These are phyloP conservation scores for Prinsepia uniflora DNA, from an alignment of 306 rosid species.

Conservation along the genomic window DNA sequence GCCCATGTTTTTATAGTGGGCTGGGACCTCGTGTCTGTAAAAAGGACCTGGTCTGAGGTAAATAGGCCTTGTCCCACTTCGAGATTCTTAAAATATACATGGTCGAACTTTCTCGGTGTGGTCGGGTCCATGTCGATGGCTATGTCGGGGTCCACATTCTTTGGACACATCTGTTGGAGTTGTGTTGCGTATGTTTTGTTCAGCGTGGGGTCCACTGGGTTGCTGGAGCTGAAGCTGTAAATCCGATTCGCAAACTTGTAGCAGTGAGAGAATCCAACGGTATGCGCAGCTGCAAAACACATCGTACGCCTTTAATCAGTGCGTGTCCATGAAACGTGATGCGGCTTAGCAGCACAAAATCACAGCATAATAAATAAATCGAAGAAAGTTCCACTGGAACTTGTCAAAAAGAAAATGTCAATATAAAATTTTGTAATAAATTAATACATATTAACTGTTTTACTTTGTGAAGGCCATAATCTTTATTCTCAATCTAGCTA, in stretches of 20 bases:
- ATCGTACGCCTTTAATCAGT: not conserved
- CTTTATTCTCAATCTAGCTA: too few relatives aligned
- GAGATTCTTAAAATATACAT: constrained; percentile 58
- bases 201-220: constrained; percentile 49
- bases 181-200: constrained; percentile 31
- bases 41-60: constrained; percentile 67
- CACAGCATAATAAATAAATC: too few relatives aligned
- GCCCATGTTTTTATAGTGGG: constrained; percentile 55
- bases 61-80: constrained; percentile 54
- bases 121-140: constrained; percentile 82
- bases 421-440: too few relatives aligned
- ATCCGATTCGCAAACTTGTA: constrained; percentile 42
- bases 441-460: too few relatives aligned
- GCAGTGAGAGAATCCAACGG: constrained; percentile 79
- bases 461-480: too few relatives aligned
- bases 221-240: constrained; percentile 36
- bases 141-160: constrained; percentile 51
- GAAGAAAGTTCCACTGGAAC: too few relatives aligned
- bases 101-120: constrained; percentile 58
- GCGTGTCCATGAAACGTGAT: not conserved
- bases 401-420: too few relatives aligned
- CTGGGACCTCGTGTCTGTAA: constrained; percentile 47
- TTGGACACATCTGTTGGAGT: constrained; percentile 54
- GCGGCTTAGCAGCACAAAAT: not conserved
- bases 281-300: constrained; percentile 59